Base-by-base conservation (phyloP, 352 stramenopile species). In the Phytophthora foliorum region DNA sequence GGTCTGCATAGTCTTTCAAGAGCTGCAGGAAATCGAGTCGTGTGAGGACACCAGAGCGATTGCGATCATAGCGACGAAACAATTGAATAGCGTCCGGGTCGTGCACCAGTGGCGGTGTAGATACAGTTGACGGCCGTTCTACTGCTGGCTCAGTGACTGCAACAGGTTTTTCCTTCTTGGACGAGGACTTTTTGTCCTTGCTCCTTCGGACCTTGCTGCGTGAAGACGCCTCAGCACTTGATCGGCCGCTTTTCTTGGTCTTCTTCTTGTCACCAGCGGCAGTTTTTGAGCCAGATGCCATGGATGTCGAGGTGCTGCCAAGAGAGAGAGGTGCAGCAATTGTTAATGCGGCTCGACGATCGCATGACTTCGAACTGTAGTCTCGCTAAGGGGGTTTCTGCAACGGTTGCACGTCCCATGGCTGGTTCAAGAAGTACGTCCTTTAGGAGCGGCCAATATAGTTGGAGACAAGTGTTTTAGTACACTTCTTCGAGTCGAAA, bases 11-110 rank as follows among this genome's bases (percentile, higher is more conserved):
- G 72, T 95, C 88, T 45, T 55, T 72, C 22, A 95, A 65, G 0
- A 95, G 69, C 58, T 90, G 73, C 24, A 95, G 62, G 49, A 95
- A 95, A 62, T 92, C 83, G 32, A 74, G 49, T 4, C 86, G 78
- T 10, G 83, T 82, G 34, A 95, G 75, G 0, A 75, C 63, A 14
- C 86, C 84, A 0, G 70, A 62, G n/a, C 87, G 82, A 21, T 65
- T 68, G 14, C 71, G 80, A 31, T 95, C 86, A 50, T 95, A 95
- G 14, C 85, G 77, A 22, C 88, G 81, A 49, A 94, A 94, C n/a
- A 95, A 68, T 38, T 94, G 88, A 52, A 94, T 84, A 9, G 88
- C 88, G 38, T 95, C 86, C 0, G 85, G 76, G 44, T 94, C 80
- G 9, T 77, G 54, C 17, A 52, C n/a, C 6, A 57, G 1, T 2